phyloP scores from a whole-genome alignment of 371 early-diverging fungal genomes.

The Fennellomyces sp. region DNA sequence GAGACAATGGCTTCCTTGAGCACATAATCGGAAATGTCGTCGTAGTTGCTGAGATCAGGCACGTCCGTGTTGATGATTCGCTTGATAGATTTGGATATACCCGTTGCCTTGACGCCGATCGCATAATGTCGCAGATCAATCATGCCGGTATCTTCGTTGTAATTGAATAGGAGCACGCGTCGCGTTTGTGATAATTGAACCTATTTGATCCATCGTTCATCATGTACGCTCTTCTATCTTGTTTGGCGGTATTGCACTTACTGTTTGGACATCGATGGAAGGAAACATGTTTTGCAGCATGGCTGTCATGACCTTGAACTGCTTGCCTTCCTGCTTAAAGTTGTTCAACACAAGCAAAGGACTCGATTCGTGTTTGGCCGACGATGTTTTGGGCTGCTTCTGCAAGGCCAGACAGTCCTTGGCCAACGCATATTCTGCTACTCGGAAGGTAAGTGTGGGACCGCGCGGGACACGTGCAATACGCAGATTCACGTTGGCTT shows the following conservation, averaged over 20 bases:
- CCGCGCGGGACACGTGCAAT: conserved; percentile 90
- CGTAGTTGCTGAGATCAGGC: conserved; percentile 78
- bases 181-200: conserved; percentile 89
- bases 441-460: conserved; percentile 92
- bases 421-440: conserved; percentile 80
- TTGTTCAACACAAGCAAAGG: conserved; percentile 94
- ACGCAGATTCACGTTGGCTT: conserved; percentile 82
- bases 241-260: conserved; percentile 25
- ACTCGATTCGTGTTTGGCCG: conserved; percentile 74
- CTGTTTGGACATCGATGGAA: conserved; percentile 88
- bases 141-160: conserved; percentile 79
- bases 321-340: conserved; percentile 79
- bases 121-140: conserved; percentile 94
- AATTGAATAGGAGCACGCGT: conserved; percentile 91
- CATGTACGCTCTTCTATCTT: no score
- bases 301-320: conserved; percentile 89
- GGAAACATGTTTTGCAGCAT: conserved; percentile 97
- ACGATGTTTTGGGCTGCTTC: conserved; percentile 80
- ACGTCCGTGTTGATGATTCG: conserved; percentile 75
- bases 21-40: conserved; percentile 93
- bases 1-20: conserved; percentile 84
- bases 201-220: no score
- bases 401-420: conserved; percentile 84
- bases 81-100: conserved; percentile 91
- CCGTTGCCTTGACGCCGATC: conserved; percentile 85